Evolutionary conservation across 805 yeast species (phyloP), one percentile per base, ranked within the genome.

Genomic region (baker's yeast (Saccharomyces cerevisiae)): DNA sequence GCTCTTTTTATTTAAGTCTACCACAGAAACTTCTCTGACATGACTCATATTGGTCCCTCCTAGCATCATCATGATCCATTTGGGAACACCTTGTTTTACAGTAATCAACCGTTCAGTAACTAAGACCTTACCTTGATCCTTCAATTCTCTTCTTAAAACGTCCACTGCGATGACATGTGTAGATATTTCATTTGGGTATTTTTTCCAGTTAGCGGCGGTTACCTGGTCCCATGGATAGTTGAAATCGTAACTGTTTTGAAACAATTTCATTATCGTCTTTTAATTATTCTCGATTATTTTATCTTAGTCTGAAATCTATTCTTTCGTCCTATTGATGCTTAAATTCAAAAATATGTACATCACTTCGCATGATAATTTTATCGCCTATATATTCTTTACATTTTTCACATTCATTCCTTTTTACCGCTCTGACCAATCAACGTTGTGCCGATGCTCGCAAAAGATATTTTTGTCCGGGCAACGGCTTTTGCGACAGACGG

Each of bases 91-190:
- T 67, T 92, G 99, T 59, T 85, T 80, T 70, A 96, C 89, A 1
- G 95, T 91, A 56, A 92, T 89, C 53, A 92, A 76, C 57, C 98
- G 76, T 71, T 94, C 98, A 0, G 96, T 86, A 21, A 84, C 77
- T 46, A 92, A 74, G 2, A 80, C 74, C 4, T 78, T 78, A 0
- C 79, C 77, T 6, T 68, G 71, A 1, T 76, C 71, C 60, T 82
- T 79, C 22, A 89, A 65, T 61, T 84, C 89, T 58, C 98, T 77
- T 55, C 86, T 76, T 31, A 92, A 70, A 0, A 89, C 89, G 68
- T 92, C 99, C 21, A 94, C 98, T 1, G 94, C 94, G 29, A 89
- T 85, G 9, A 92, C 99, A 70, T 92, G 99, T 0, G 96, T 80
- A 6, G 96, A 84, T 55, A 85, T 77, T 62, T 90, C 96, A 68